phyloP scores from a whole-genome alignment of 1,284 basidiomycete genomes.

The Pseudozyma thailandica region DNA sequence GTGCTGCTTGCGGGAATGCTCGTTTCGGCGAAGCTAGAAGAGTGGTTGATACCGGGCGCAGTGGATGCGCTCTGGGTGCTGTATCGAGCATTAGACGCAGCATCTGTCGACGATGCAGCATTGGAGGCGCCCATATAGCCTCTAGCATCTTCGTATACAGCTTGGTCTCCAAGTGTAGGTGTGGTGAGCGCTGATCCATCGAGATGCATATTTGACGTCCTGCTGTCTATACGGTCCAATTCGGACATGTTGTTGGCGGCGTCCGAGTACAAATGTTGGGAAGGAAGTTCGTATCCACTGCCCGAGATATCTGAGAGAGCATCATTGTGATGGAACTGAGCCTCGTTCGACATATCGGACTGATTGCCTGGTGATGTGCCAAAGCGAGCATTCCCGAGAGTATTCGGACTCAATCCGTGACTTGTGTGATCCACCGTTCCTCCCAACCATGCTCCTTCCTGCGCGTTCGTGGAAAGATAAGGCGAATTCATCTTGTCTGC shows the following conservation, averaged over 20 bases:
- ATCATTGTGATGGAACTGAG: conserved; percentile 40
- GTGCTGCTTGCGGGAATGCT: conserved; percentile 16
- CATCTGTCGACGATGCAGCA: conserved; percentile 16
- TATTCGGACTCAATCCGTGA: conserved; percentile 10
- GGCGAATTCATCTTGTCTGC: conserved; percentile 27
- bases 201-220: conserved; percentile 1
- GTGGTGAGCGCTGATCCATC: conserved; percentile 29
- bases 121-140: conserved; percentile 18
- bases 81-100: conserved; percentile 13
- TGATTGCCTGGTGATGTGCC: conserved; percentile 46
- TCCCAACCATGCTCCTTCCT: conserved; percentile 43
- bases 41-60: conserved; percentile 3
- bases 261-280: conserved; percentile 32
- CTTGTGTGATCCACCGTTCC: conserved; percentile 9
- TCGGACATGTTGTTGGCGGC: conserved; percentile 33
- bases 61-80: conserved; percentile 26
- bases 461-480: conserved; percentile 25
- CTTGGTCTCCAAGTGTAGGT: conserved; percentile 37
- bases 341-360: conserved; percentile 52
- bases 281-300: conserved; percentile 27
- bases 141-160: conserved; percentile 18
- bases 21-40: conserved; percentile 22
- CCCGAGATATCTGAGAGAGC: conserved; percentile 33
- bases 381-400: conserved; percentile 10
- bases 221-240: conserved; percentile 15